Evolutionary conservation across 2,329 filamentous ascomycete species (phyloP), one percentile per base, ranked within the genome.

Genomic region (Fusarium aywerte): DNA sequence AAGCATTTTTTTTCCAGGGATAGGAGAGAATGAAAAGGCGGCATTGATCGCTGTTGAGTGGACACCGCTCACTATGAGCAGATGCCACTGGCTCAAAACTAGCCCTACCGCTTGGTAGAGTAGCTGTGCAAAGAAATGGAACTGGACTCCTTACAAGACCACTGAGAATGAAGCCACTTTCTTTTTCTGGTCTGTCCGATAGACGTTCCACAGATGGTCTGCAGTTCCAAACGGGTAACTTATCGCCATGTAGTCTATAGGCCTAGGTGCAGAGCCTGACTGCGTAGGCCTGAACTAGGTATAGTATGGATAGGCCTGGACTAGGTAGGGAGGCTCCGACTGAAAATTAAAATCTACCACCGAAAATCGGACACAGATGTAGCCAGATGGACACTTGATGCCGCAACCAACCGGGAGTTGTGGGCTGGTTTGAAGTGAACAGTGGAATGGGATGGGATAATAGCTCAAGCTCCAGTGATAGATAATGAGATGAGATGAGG

Each of bases 391-490:
- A 53, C 23, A 52, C 38, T 50, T 58, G 45, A 67, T 60, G 51
- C 70, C 69, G 68, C 69, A 58, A 50, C 51, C 68, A 61, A 54
- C 70, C 67, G 70, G 68, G 43, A 53, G 45, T 57, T 58, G 56
- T 62, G 62, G 65, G 56, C 55, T 54, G 32, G 48, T 48, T 55
- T 21, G 29, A 50, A 60, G 54, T 70, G 53, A 62, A 50, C 25
- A 54, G 48, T 50, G 38, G 50, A 60, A 62, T 62, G 48, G 42
- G 50, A 47, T 55, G 45, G 38, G 51, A 60, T 52, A 48, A 43
- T 7, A 66, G 35, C 54, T 57, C 32, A 51, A 45, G 53, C 65
- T 67, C 45, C 45, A 49, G 45, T 64, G 45, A 64, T 33, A 48
- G 44, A 40, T 33, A 31, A 21, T 64, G 39, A 64, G 39, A 40